Evolutionary conservation across 202 grass and related monocot genomes (phyloP), one percentile per base, ranked within the genome.

Genomic region (Zizania palustris): DNA sequence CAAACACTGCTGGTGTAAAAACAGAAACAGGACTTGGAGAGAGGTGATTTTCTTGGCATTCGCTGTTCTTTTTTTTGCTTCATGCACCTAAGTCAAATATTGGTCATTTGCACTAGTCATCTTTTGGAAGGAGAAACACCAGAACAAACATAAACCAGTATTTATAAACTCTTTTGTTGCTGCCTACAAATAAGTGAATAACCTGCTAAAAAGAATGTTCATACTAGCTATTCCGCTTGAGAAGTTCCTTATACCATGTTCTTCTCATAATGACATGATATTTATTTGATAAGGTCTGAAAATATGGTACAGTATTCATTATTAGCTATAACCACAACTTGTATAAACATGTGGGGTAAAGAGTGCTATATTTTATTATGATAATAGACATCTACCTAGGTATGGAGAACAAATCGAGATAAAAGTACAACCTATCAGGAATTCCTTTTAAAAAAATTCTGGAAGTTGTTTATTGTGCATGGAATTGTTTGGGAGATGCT

Each of bases 1-100:
- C 60, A 44, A 67, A 38, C 60, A 40, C 14, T 35, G 68, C 59
- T 60, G 40, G 41, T 71, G 77, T 42, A 40, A 81, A 82, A 73
- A 68, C 53, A 11, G 55, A 76, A 71, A 50, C 45, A 60, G 76
- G 61, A 86, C n/a, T 69, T 81, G 68, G 55, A 45, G 65, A 53
- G 64, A 88, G 89, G 89, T 85, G 44, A 81, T 77, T 78, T 60
- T 61, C 73, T 72, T 82, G n/a, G 45, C 61, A 50, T 45, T 45
- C 15, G 21, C 60, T 76, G 15, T 43, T 22, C n/a, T 4, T 11
- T 36, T 36, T 53, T 60, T 76, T 43, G 35, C 36, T 20, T 67
- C 67, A 19, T 59, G 6, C 41, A 48, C 50, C 19, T 18, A 34
- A 21, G n/a, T 14, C 9, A 18, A 37, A 10, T 71, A 21, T 79